Conservation (phyloP, 805 yeast genomes). For the Candida parachauliodes region DNA sequence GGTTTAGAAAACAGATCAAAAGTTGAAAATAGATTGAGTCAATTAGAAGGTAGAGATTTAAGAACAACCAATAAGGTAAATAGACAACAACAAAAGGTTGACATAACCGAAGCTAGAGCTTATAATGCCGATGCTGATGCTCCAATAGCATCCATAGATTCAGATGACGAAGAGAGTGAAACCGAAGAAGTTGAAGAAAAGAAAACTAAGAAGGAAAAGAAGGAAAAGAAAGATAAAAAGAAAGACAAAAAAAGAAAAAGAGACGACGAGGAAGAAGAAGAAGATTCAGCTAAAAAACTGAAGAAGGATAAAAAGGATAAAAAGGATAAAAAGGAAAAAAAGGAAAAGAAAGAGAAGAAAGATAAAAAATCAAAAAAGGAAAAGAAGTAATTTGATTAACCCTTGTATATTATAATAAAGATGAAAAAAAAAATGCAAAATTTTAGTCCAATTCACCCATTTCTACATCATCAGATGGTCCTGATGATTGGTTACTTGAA, state of each 20-base stretch:
- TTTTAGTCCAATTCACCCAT: conserved; percentile 11
- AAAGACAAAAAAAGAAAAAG: conserved; percentile 26
- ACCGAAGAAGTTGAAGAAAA: conserved; percentile 27
- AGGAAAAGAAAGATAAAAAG: conserved; percentile 18
- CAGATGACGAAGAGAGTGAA: conserved; percentile 23
- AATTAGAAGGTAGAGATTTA: conserved; percentile 94
- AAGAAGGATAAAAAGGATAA: conserved; percentile 18
- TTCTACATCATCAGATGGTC: conserved; percentile 6
- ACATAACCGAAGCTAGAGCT: conserved; percentile 76
- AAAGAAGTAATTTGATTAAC: conserved; percentile 15
- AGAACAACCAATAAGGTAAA: conserved; percentile 83
- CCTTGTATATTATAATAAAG: conserved; percentile 4
- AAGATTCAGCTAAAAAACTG: conserved; percentile 15
- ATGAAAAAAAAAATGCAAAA: neutral
- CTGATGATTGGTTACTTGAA: neutral
- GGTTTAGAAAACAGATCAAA: conserved; percentile 89
- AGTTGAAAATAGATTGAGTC: conserved; percentile 91
- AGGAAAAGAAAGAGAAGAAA: conserved; percentile 26
- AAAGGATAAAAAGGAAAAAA: conserved; percentile 28
- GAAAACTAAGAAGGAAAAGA: conserved; percentile 26
- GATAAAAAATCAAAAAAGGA: conserved; percentile 26
- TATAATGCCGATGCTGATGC: conserved; percentile 97
- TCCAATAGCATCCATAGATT: conserved; percentile 32
- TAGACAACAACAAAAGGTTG: conserved; percentile 82
- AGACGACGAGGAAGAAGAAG: conserved; percentile 20